Conservation (phyloP, 768 basidiomycete species). For the Lactarius sanguifluus region DNA sequence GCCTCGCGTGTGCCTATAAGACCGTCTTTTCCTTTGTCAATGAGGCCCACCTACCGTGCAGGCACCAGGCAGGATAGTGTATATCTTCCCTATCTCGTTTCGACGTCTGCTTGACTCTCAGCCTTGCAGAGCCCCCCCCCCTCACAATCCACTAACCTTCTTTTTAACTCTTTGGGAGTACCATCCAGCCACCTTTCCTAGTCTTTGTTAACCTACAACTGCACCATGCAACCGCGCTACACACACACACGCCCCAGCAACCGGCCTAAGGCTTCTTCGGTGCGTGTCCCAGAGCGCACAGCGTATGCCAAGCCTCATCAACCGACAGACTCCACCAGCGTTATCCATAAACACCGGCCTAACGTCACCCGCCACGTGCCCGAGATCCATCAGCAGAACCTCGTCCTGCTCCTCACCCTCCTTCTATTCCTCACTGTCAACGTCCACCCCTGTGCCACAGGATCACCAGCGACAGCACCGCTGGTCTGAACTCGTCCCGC, state of each 20-base stretch:
- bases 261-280: constrained; percentile 19
- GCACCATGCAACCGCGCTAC: constrained; percentile 14
- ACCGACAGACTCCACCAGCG: constrained; percentile 18
- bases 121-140: constrained; percentile 24
- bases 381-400: not conserved
- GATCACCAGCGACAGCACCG: constrained; percentile 33
- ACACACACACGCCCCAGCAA: constrained; percentile 12
- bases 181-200: not conserved
- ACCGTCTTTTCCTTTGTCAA: constrained; percentile 20
- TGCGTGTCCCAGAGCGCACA: not conserved
- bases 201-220: not conserved
- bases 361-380: not conserved
- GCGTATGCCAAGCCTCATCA: constrained; percentile 1
- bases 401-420: constrained; percentile 1
- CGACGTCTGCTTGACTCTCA: constrained; percentile 19
- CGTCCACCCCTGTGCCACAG: not conserved
- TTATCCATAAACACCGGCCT: constrained; percentile 15
- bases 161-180: not conserved
- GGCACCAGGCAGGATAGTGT: constrained; percentile 14
- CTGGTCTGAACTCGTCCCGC: constrained; percentile 60
- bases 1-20: constrained; percentile 25
- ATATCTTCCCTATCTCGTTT: constrained; percentile 22
- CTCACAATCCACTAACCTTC: not conserved
- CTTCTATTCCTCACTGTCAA: not conserved
- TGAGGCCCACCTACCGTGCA: constrained; percentile 21